Conservation (phyloP, 2,329 filamentous ascomycete species). For the Ascochyta pisi region DNA sequence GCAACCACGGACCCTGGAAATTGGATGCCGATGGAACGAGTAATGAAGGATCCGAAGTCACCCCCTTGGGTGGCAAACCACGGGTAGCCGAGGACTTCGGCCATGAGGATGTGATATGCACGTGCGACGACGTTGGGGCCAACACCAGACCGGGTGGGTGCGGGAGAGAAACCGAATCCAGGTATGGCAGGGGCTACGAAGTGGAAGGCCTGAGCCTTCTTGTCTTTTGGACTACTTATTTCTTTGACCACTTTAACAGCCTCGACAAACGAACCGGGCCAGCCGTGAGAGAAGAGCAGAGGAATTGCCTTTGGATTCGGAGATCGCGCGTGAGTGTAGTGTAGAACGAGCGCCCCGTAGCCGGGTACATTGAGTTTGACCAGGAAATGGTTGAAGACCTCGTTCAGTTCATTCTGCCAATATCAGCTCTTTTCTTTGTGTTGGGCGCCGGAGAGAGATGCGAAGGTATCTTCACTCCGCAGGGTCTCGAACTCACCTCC, state of each 20-base stretch:
- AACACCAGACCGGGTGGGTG: constrained; percentile 62
- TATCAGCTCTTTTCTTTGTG: background rate
- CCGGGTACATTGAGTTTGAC: background rate
- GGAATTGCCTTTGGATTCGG: constrained; percentile 63
- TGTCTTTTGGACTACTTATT: constrained; percentile 40
- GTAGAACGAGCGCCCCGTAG: constrained; percentile 33
- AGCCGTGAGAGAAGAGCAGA: constrained; percentile 72
- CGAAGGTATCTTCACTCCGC: too few relatives aligned
- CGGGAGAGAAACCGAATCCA: constrained; percentile 62
- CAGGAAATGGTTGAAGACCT: background rate
- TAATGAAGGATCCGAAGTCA: constrained; percentile 74
- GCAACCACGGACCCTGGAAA: constrained; percentile 66
- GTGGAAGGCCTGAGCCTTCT: constrained; percentile 57
- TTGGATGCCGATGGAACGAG: constrained; percentile 64
- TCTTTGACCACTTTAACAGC: constrained; percentile 65
- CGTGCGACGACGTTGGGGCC: constrained; percentile 65
- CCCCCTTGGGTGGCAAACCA: constrained; percentile 67
- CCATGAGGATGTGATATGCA: constrained; percentile 71
- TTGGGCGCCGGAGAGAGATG: too few relatives aligned
- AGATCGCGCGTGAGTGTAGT: constrained; percentile 69
- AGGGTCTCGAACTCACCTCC: background rate
- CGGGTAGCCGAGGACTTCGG: constrained; percentile 65
- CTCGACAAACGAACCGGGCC: constrained; percentile 74
- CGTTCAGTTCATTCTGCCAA: background rate
- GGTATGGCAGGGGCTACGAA: constrained; percentile 61